These are phyloP conservation scores for Ophiostoma sp. DNA, from an alignment of 2,329 filamentous ascomycete genomes.

Conservation along the genomic window DNA sequence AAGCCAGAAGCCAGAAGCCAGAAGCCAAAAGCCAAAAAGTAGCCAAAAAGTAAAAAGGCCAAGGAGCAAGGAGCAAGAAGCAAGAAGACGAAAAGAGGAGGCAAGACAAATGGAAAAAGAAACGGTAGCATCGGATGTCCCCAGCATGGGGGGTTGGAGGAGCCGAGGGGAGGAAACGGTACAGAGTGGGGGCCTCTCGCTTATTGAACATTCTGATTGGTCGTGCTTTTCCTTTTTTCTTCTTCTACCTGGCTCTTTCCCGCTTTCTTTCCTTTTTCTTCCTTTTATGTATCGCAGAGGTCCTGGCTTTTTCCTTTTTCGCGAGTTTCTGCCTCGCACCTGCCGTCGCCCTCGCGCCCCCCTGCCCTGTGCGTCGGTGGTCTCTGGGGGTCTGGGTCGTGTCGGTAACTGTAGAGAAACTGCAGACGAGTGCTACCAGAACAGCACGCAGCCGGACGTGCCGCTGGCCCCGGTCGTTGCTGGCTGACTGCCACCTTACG, in stretches of 20 bases:
- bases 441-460: neutral
- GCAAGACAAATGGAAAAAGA: neutral
- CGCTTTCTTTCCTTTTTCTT: neutral
- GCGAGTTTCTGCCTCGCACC: neutral
- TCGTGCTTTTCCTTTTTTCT: neutral
- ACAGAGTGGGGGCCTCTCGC: neutral
- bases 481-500: too few relatives aligned
- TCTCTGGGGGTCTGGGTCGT: neutral
- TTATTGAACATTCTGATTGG: neutral
- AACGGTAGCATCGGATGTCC: neutral
- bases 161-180: neutral
- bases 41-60: neutral
- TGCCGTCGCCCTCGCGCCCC: neutral
- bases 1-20: neutral
- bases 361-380: neutral
- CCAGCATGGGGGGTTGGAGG: neutral
- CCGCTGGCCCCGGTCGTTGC: neutral
- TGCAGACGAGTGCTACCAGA: neutral
- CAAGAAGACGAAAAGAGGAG: neutral
- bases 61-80: neutral
- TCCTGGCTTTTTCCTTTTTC: neutral
- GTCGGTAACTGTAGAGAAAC: neutral
- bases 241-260: neutral
- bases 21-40: neutral
- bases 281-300: neutral